These are phyloP conservation scores for Volvariella surrecta DNA, from an alignment of 1,284 basidiomycete genomes.

Conservation along the genomic window DNA sequence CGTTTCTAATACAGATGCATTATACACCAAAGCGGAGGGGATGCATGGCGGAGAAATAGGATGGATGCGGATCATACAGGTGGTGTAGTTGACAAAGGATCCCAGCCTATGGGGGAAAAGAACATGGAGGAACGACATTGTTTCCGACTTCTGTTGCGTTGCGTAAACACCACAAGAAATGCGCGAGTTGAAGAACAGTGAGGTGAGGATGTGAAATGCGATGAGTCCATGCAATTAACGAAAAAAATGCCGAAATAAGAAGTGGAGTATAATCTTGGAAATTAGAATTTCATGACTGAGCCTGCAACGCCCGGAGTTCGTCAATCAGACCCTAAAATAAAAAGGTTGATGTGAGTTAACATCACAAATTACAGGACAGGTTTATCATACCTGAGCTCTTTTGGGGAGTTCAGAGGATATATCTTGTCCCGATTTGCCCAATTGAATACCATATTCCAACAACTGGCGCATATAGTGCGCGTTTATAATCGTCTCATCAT, in stretches of 20 bases:
- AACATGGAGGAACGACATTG: neutral
- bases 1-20: neutral
- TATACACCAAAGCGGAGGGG: neutral
- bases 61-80: neutral
- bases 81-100: neutral
- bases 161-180: too few species aligned
- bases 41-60: neutral
- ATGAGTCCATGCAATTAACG: neutral
- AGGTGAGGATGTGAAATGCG: neutral
- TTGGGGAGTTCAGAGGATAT: constrained; percentile 25
- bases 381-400: constrained; percentile 37
- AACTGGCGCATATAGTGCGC: constrained; percentile 69
- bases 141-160: neutral
- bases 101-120: neutral
- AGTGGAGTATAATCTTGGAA: neutral
- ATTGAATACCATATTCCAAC: constrained; percentile 53
- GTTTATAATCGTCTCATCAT: constrained; percentile 63
- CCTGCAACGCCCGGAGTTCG: constrained; percentile 25
- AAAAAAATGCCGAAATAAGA: neutral
- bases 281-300: constrained; percentile 6
- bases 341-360: neutral
- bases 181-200: neutral
- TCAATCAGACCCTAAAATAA: constrained; percentile 24
- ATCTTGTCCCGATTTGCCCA: constrained; percentile 30
- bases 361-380: neutral